Evolutionary conservation across 2,329 filamentous ascomycete genomes (phyloP), one percentile per base, ranked within the genome.

Genomic region (Cordyceps farinosa): DNA sequence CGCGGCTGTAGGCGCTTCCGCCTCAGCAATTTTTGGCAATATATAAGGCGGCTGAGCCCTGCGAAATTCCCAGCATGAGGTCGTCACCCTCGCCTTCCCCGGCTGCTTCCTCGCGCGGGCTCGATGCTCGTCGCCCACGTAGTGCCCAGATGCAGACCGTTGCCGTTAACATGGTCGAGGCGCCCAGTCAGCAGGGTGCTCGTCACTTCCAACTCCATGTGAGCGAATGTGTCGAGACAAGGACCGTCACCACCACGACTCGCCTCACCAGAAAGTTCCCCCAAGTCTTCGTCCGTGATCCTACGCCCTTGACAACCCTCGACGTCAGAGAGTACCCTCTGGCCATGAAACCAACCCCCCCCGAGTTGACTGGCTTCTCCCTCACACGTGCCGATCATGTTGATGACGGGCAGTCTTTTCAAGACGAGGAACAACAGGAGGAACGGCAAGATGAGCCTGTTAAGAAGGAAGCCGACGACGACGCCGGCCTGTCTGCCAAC

Each of bases 261-360:
- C 96, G 92, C 0, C 96, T 93, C 1, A 91, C 92, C 67, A 88
- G 75, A 82, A 91, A 76, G 76, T 96, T 95, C 68, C 93, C 94
- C 53, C 92, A 92, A n/a, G 81, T 97, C 64, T 82, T 91, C 62
- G 86, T 97, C 68, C 87, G 87, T 67, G 85, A 90, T 64, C 89
- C 91, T 30, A 85, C 86, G 60, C 85, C 87, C 58, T 82, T 92
- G 40, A 80, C 84, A 64, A 84, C 88, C 61, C 85, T 97, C 64
- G 92, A 98, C 75, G 83, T 89, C 15, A 96, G 96, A 74, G 87
- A 95, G 70, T 99, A 96, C 74, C 95, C 95, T 45, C 81, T 99
- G 36, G 94, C 94, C 44, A 84, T 85, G 66, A 88, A 90, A 56
- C 89, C 91, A 1, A 96, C 93, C 1, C 95, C 95, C 2, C 84